Evolutionary conservation across 495 filamentous ascomycete species (phyloP).

Genomic region (Chaetomidium leptoderma): DNA sequence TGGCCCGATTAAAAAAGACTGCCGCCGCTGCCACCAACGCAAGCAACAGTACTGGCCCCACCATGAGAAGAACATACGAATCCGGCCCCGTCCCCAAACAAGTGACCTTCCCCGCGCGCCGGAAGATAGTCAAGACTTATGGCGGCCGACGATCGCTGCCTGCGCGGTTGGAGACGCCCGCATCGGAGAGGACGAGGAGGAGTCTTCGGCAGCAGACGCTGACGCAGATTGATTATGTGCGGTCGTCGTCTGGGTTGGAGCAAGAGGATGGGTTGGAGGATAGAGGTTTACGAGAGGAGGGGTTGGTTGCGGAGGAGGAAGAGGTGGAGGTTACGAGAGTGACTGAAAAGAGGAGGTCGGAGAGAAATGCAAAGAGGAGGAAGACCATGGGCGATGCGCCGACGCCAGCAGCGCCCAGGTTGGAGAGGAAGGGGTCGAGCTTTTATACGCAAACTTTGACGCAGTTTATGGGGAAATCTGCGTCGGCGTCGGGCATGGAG

Average conservation of each 20-base stretch:
- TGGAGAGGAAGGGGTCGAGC: slow-evolving; percentile 23
- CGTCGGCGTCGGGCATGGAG: slow-evolving; percentile 11
- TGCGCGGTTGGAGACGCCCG: not conserved
- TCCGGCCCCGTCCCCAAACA: slow-evolving; percentile 38
- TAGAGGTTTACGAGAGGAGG: slow-evolving; percentile 10
- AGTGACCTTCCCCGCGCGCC: slow-evolving; percentile 35
- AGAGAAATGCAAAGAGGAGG: slow-evolving; percentile 20
- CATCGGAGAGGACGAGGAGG: not conserved
- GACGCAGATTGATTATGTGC: slow-evolving; percentile 47
- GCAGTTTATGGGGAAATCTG: slow-evolving; percentile 31
- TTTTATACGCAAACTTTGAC: slow-evolving; percentile 47
- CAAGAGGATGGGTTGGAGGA: slow-evolving; percentile 4
- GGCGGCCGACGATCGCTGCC: slow-evolving; percentile 31
- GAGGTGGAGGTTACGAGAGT: slow-evolving; percentile 3
- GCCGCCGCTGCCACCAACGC: too few relatives aligned
- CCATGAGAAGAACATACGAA: slow-evolving; percentile 36
- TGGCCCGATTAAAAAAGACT: too few relatives aligned
- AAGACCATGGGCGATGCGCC: slow-evolving; percentile 44
- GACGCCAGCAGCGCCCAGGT: not conserved
- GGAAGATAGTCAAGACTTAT: slow-evolving; percentile 38
- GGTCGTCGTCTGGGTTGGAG: slow-evolving; percentile 15
- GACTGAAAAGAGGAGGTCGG: not conserved
- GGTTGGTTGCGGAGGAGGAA: slow-evolving; percentile 11
- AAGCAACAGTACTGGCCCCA: not conserved
- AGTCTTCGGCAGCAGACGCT: slow-evolving; percentile 42